Evolutionary conservation across 2,329 filamentous ascomycete species (phyloP), one percentile per base, ranked within the genome.

Genomic region (Emergomyces orientalis): DNA sequence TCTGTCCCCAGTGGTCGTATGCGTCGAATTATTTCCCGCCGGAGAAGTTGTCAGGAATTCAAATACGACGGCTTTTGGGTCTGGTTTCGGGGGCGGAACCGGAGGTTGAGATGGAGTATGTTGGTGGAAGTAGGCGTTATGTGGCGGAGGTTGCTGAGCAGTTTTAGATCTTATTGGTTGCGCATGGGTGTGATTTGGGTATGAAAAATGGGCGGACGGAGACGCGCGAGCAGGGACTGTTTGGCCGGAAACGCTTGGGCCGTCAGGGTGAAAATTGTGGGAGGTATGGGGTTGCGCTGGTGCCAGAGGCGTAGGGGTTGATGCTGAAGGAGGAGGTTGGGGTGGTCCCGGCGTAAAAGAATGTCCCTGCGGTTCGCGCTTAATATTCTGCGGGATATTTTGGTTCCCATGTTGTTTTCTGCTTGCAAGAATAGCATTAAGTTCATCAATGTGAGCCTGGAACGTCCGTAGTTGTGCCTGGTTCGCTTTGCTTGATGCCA

Each of bases 371-470:
- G 59, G 60, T 3, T 67, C 63, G 14, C 56, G 25, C 34, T 71
- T 68, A 34, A 66, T 57, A 30, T 66, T 61, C 27, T 43, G 63
- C 37, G 59, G 49, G 19, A 64, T 64, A 60, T 45, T 63, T 65
- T 67, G 71, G 58, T 73, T 71, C 64, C 75, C 72, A 63, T 77
- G 76, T 62, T 76, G 75, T 61, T 77, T 73, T 63, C 75, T 73
- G n/a, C 74, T 71, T 62, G 77, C 76, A 61, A 81, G 77, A 37
- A 81, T 79, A 1, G 76, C 78, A 64, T 80, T 81, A 13, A 81
- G 74, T 63, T 80, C 79, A 65, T 81, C 79, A 60, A 81, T 81
- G 65, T 81, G 79, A 37, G 75, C 74, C 65, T 81, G 79, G 64
- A 81, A 81, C 61, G 78, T 74, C 60, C 76, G 77, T 27, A 81